phyloP scores from a whole-genome alignment of 371 early-diverging fungal species.

The Quaeritorhiza haematococci region DNA sequence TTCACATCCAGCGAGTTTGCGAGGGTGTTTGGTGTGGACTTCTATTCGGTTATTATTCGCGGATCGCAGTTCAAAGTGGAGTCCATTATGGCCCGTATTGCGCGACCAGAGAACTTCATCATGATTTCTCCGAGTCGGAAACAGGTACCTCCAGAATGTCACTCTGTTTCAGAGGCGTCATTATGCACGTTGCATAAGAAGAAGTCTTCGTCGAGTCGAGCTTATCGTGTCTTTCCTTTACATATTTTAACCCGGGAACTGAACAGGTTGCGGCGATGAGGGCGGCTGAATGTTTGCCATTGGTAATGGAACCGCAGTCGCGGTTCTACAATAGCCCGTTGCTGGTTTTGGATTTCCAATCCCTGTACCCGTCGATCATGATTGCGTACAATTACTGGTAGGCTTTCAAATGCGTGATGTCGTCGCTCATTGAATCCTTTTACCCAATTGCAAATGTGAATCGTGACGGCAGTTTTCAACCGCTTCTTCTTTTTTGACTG shows the following conservation, averaged over 20 bases:
- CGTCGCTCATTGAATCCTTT: neutral
- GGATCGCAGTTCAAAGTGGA: conserved; percentile 91
- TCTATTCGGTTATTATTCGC: conserved; percentile 76
- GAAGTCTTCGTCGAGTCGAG: no score
- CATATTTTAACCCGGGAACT: neutral
- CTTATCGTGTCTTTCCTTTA: neutral
- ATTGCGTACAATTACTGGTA: conserved; percentile 91
- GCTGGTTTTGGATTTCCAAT: conserved; percentile 86
- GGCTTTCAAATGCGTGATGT: neutral
- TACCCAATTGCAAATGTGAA: neutral
- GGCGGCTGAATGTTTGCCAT: conserved; percentile 75
- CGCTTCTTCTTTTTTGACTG: neutral
- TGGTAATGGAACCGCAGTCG: conserved; percentile 83
- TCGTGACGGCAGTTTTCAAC: conserved; percentile 7
- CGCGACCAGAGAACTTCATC: conserved; percentile 65
- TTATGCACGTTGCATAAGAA: neutral
- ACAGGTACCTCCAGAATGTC: conserved; percentile 44
- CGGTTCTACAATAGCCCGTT: conserved; percentile 76
- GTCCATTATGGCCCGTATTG: conserved; percentile 76
- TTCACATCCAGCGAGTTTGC: conserved; percentile 86
- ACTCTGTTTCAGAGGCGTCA: neutral
- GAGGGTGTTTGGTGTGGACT: conserved; percentile 80
- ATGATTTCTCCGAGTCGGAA: conserved; percentile 40
- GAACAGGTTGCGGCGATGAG: conserved; percentile 58
- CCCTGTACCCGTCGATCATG: conserved; percentile 88